These are phyloP conservation scores for Lipomyces yamanashiensis DNA, from an alignment of 805 yeast species.

Conservation along the genomic window DNA sequence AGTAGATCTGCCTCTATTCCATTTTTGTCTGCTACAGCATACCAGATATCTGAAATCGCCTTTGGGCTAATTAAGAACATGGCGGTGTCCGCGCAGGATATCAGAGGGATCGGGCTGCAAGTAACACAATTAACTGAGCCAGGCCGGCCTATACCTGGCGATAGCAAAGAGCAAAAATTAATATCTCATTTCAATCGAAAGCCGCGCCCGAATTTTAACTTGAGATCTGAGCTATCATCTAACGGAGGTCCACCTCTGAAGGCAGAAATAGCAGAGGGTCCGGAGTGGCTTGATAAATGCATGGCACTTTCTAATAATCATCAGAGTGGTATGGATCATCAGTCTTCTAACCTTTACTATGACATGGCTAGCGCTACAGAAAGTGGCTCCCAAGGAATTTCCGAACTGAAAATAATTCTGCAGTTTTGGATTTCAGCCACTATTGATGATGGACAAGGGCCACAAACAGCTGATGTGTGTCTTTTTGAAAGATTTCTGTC, in stretches of 20 bases:
- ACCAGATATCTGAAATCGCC: slow-evolving; percentile 67
- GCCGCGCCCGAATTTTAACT: background rate
- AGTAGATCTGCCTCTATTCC: slow-evolving; percentile 66
- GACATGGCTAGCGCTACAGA: no score
- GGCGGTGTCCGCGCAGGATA: slow-evolving; percentile 64
- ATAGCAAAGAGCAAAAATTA: background rate
- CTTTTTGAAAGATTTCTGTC: slow-evolving; percentile 47
- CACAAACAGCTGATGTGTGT: slow-evolving; percentile 49
- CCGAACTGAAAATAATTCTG: slow-evolving; percentile 46
- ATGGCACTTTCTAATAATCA: no score
- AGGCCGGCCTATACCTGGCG: no score
- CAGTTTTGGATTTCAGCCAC: slow-evolving; percentile 47
- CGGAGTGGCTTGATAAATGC: no score
- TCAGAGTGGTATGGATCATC: no score
- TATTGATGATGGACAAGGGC: slow-evolving; percentile 47
- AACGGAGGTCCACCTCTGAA: no score
- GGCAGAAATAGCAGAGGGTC: background rate
- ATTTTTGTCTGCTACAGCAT: slow-evolving; percentile 58
- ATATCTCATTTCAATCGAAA: background rate
- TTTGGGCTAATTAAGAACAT: slow-evolving; percentile 60
- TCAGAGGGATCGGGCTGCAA: slow-evolving; percentile 80
- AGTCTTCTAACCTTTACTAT: no score
- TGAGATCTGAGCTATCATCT: no score
- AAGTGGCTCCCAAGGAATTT: slow-evolving; percentile 6
- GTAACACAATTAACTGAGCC: slow-evolving; percentile 55